These are phyloP conservation scores for Takakia lepidozioides DNA, from an alignment of 225 moss, liverwort and hornwort species.

Conservation along the genomic window DNA sequence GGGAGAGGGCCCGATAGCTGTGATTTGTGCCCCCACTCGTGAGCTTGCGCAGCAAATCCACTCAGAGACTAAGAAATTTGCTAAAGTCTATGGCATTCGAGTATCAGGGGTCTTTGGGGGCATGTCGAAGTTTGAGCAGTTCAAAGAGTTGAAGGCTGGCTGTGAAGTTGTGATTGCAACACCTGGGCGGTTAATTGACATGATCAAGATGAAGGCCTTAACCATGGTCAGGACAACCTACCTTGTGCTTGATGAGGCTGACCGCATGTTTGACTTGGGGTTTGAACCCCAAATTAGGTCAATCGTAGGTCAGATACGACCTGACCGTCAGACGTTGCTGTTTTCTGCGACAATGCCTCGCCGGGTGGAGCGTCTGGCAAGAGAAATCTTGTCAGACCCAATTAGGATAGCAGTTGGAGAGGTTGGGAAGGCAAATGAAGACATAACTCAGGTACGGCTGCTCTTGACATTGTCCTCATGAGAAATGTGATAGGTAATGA, in stretches of 20 bases:
- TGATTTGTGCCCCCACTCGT: slow-evolving; percentile 92
- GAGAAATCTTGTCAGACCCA: slow-evolving; percentile 79
- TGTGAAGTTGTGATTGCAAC: slow-evolving; percentile 97
- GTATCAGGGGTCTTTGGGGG: slow-evolving; percentile 94
- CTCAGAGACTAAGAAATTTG: slow-evolving; percentile 79
- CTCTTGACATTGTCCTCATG: no score
- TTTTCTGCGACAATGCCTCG: slow-evolving; percentile 98
- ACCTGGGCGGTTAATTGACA: slow-evolving; percentile 92
- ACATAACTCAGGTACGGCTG: slow-evolving; percentile 72
- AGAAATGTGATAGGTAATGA: no score
- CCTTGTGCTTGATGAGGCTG: slow-evolving; percentile 93
- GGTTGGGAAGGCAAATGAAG: slow-evolving; percentile 80
- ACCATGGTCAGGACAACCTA: slow-evolving; percentile 81
- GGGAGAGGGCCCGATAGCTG: slow-evolving; percentile 91
- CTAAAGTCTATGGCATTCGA: slow-evolving; percentile 76
- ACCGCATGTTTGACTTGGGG: slow-evolving; percentile 95
- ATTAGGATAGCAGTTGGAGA: slow-evolving; percentile 87
- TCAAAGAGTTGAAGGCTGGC: slow-evolving; percentile 94
- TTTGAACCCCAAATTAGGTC: slow-evolving; percentile 98
- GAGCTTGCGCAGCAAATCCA: slow-evolving; percentile 98
- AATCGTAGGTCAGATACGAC: slow-evolving; percentile 89
- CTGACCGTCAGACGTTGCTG: slow-evolving; percentile 88
- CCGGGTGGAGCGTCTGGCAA: slow-evolving; percentile 86
- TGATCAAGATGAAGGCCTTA: slow-evolving; percentile 93
- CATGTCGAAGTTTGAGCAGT: slow-evolving; percentile 97